Percentiles rank a stretch among this genome's conserved stretches.
These are phyloP conservation scores for Rostrohypoxylon terebratum DNA, from an alignment of 495 filamentous ascomycete genomes.

Conservation along the genomic window DNA sequence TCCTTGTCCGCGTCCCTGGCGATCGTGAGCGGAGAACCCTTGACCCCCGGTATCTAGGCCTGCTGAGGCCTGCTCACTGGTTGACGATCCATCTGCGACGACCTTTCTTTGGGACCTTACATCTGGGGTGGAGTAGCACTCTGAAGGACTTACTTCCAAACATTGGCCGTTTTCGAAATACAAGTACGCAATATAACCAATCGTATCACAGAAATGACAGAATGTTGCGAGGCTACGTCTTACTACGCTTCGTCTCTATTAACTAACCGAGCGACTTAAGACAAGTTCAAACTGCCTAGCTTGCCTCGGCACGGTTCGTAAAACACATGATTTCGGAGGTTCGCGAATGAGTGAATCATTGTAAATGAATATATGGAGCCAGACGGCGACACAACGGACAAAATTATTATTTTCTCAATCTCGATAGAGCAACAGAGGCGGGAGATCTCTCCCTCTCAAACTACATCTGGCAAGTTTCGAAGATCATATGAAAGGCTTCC, in stretches of 20 bases:
- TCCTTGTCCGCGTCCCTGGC: conserved; percentile 8
- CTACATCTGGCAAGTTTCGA: conserved; percentile 26
- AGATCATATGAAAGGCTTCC: conserved; percentile 33
- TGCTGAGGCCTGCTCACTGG: no score
- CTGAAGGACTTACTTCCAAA: background rate
- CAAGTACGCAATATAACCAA: conserved; percentile 1
- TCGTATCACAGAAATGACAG: background rate
- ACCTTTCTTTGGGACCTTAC: conserved; percentile 6
- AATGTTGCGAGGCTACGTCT: background rate
- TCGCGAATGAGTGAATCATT: background rate
- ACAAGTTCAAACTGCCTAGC: background rate
- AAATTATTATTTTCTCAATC: background rate
- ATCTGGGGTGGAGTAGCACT: conserved; percentile 20
- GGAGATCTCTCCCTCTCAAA: conserved; percentile 8
- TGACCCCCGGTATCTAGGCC: conserved; percentile 21
- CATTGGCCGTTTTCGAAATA: conserved; percentile 38
- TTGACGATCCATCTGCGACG: conserved; percentile 41
- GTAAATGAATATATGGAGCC: background rate
- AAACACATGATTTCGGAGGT: background rate
- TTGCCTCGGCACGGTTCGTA: background rate
- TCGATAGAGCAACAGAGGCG: background rate
- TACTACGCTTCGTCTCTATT: background rate
- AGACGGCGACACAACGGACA: background rate
- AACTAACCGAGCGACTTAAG: conserved; percentile 5
- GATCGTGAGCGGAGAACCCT: conserved; percentile 28